Percentiles rank a stretch among this genome's conserved stretches.
Conservation (phyloP, 768 basidiomycete species). For the Rhodosporidiobolus odoratus region DNA sequence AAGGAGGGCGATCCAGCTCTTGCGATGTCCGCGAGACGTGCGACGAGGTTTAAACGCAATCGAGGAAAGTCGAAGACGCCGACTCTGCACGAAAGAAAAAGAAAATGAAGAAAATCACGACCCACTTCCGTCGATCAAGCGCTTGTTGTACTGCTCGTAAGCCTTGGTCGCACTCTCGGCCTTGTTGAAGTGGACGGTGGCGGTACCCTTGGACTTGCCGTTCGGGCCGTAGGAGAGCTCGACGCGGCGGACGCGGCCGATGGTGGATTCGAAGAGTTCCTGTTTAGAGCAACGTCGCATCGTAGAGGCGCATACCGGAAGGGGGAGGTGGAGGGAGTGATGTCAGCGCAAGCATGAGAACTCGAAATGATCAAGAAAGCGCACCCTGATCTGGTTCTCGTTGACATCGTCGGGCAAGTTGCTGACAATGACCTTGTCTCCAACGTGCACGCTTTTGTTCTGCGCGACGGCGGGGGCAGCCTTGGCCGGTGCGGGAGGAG, state of each 20-base stretch:
- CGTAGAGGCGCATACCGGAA: not conserved
- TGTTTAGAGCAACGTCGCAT: conserved; percentile 45
- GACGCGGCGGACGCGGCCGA: conserved; percentile 78
- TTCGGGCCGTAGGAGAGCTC: conserved; percentile 75
- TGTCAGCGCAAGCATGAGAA: not conserved
- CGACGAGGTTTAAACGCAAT: not conserved
- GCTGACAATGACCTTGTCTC: conserved; percentile 92
- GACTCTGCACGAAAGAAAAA: not conserved
- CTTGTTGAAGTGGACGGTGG: conserved; percentile 74
- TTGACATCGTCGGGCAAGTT: conserved; percentile 91
- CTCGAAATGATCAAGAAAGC: conserved; percentile 40
- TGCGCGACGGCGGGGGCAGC: conserved; percentile 7
- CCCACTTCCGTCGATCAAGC: conserved; percentile 99
- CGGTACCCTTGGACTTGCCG: conserved; percentile 86
- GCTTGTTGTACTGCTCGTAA: conserved; percentile 89
- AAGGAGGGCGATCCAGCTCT: too few species aligned
- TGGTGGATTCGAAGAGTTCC: conserved; percentile 88
- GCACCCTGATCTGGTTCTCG: conserved; percentile 84
- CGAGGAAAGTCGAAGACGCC: not conserved
- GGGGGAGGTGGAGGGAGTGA: not conserved
- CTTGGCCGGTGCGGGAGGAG: not conserved
- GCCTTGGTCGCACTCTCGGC: conserved; percentile 89
- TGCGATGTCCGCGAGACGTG: not conserved
- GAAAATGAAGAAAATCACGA: conserved; percentile 56
- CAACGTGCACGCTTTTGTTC: conserved; percentile 40